Conservation (phyloP, 2,329 filamentous ascomycete genomes). For the Metarhizium anisopliae region DNA sequence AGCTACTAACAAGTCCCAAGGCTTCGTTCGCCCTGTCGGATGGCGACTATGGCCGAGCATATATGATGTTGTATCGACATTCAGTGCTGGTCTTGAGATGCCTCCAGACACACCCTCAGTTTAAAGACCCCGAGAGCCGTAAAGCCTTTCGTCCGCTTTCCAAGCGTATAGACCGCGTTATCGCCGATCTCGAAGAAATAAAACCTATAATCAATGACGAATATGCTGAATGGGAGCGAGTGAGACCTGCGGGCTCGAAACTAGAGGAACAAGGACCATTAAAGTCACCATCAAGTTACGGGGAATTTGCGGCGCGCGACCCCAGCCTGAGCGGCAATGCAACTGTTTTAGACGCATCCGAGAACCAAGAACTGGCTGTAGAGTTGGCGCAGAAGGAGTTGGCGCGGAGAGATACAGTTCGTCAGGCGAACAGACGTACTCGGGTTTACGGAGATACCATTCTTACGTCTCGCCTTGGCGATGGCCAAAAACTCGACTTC, state of each 20-base stretch:
- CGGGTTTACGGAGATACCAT: slow-evolving; percentile 6
- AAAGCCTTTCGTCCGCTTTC: slow-evolving; percentile 48
- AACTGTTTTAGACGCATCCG: slow-evolving; percentile 57
- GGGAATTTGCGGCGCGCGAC: slow-evolving; percentile 45
- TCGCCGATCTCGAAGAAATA: slow-evolving; percentile 65
- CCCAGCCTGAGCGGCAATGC: slow-evolving; percentile 49
- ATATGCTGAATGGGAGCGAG: slow-evolving; percentile 58
- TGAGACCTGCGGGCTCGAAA: slow-evolving; percentile 31
- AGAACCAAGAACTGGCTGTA: slow-evolving; percentile 68
- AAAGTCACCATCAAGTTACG: slow-evolving; percentile 26
- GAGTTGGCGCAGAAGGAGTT: slow-evolving; percentile 68
- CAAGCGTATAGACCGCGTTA: slow-evolving; percentile 44
- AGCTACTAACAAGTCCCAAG: slow-evolving; percentile 33
- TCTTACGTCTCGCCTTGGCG: neutral
- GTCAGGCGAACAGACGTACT: slow-evolving; percentile 47
- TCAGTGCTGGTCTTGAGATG: slow-evolving; percentile 73
- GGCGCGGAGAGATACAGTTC: slow-evolving; percentile 52
- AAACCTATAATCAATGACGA: slow-evolving; percentile 69
- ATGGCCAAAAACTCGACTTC: slow-evolving; percentile 25
- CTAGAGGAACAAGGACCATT: slow-evolving; percentile 9
- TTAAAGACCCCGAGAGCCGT: slow-evolving; percentile 55
- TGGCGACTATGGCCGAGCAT: slow-evolving; percentile 79
- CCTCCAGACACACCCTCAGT: slow-evolving; percentile 68
- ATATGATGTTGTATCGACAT: slow-evolving; percentile 84
- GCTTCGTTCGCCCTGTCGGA: slow-evolving; percentile 79